phyloP scores from a whole-genome alignment of 106 monocot species.

The Hemerocallis citrina region DNA sequence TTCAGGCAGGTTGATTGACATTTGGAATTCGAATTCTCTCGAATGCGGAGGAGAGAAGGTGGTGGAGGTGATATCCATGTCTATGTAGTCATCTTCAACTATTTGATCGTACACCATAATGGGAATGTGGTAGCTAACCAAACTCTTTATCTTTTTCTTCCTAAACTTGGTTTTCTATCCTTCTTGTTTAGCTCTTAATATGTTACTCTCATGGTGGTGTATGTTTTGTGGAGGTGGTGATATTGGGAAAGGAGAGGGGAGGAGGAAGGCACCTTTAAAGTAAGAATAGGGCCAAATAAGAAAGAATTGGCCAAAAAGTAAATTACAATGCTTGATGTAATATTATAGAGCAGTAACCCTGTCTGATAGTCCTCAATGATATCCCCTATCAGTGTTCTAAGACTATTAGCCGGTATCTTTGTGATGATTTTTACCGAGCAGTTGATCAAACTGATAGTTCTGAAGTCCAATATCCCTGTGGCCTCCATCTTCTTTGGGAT shows the following conservation, averaged over 20 bases:
- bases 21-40: slow-evolving; percentile 57
- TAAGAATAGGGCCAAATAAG: slow-evolving; percentile 18
- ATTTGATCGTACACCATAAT: neutral
- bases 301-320: too few species aligned
- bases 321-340: too few species aligned
- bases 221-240: neutral
- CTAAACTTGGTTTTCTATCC: too few species aligned
- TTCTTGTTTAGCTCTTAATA: neutral
- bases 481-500: too few species aligned
- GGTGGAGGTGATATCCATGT: slow-evolving; percentile 43
- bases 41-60: slow-evolving; percentile 21
- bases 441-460: too few species aligned
- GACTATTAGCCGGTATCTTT: too few species aligned
- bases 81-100: slow-evolving; percentile 52
- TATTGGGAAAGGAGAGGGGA: neutral
- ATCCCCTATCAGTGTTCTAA: too few species aligned
- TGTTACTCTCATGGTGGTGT: neutral
- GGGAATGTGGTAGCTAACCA: neutral
- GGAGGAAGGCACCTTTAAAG: slow-evolving; percentile 20
- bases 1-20: slow-evolving; percentile 7
- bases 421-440: too few species aligned
- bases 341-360: too few species aligned
- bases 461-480: too few species aligned
- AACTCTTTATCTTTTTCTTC: neutral
- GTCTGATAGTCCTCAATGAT: too few species aligned